A percentile compares a stretch with the other conserved stretches of the same genome.
These are phyloP conservation scores for Endoconidiophora laricicola DNA, from an alignment of 2,329 filamentous ascomycete species.

Conservation along the genomic window DNA sequence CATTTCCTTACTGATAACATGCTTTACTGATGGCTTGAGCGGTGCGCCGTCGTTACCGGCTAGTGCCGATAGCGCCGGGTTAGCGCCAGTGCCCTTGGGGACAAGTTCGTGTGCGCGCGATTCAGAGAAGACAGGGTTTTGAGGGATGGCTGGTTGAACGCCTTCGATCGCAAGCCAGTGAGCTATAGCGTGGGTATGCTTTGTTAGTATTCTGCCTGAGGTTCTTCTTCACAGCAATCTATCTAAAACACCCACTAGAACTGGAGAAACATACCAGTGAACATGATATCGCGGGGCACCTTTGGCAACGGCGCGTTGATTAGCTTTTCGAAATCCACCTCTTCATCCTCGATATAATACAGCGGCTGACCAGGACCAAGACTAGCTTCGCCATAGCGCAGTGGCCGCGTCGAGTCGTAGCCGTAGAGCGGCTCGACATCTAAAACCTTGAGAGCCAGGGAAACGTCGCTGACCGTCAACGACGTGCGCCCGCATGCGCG, in stretches of 20 bases:
- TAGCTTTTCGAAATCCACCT: slow-evolving; percentile 96
- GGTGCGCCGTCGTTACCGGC: slow-evolving; percentile 29
- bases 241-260: slow-evolving; percentile 2
- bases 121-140: slow-evolving; percentile 82
- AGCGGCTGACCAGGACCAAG: slow-evolving; percentile 85
- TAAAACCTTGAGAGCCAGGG: slow-evolving; percentile 67
- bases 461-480: slow-evolving; percentile 76
- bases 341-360: slow-evolving; percentile 96
- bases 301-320: slow-evolving; percentile 93
- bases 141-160: slow-evolving; percentile 87
- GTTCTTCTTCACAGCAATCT: no score
- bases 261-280: slow-evolving; percentile 49
- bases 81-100: slow-evolving; percentile 78
- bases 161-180: slow-evolving; percentile 98
- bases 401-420: slow-evolving; percentile 78
- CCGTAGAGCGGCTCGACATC: slow-evolving; percentile 93
- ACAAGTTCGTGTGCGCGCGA: slow-evolving; percentile 70
- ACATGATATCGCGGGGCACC: slow-evolving; percentile 80
- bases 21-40: slow-evolving; percentile 84
- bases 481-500: slow-evolving; percentile 74
- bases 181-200: slow-evolving; percentile 32
- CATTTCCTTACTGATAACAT: slow-evolving; percentile 88
- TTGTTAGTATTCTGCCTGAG: neutral
- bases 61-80: slow-evolving; percentile 60
- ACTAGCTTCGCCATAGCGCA: slow-evolving; percentile 86